These are phyloP conservation scores for Kazachstania sp. DNA, from an alignment of 1,139 yeast species.

Conservation along the genomic window DNA sequence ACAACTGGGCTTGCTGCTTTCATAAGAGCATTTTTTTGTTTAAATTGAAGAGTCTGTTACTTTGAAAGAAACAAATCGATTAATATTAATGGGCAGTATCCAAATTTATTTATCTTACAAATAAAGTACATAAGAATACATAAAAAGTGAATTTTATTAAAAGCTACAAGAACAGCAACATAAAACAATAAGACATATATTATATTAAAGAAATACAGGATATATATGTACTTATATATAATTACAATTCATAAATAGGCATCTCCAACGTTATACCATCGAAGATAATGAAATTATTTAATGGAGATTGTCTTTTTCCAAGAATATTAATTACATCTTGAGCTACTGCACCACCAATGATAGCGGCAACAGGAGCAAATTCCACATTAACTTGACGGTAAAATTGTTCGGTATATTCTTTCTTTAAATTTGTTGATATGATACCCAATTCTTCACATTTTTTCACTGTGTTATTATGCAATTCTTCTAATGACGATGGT, in stretches of 20 bases:
- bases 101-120: neutral
- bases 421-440: slow-evolving; percentile 33
- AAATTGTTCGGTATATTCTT: slow-evolving; percentile 37
- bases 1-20: neutral
- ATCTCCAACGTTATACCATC: slow-evolving; percentile 66
- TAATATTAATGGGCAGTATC: neutral
- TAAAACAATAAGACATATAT: neutral
- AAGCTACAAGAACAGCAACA: too few species aligned
- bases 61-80: neutral
- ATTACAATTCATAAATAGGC: slow-evolving; percentile 52
- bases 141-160: neutral
- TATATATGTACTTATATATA: neutral
- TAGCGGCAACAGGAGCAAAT: slow-evolving; percentile 77
- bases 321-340: slow-evolving; percentile 85
- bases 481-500: slow-evolving; percentile 18
- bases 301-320: slow-evolving; percentile 69
- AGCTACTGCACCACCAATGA: slow-evolving; percentile 81
- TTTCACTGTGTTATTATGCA: slow-evolving; percentile 28
- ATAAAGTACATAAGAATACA: neutral
- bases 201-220: neutral
- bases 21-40: slow-evolving; percentile 2
- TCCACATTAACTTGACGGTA: slow-evolving; percentile 54
- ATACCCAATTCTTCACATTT: slow-evolving; percentile 37
- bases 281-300: slow-evolving; percentile 69
- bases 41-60: neutral